phyloP scores from a whole-genome alignment of 1,139 yeast genomes.

The Scheffersomyces titani region DNA sequence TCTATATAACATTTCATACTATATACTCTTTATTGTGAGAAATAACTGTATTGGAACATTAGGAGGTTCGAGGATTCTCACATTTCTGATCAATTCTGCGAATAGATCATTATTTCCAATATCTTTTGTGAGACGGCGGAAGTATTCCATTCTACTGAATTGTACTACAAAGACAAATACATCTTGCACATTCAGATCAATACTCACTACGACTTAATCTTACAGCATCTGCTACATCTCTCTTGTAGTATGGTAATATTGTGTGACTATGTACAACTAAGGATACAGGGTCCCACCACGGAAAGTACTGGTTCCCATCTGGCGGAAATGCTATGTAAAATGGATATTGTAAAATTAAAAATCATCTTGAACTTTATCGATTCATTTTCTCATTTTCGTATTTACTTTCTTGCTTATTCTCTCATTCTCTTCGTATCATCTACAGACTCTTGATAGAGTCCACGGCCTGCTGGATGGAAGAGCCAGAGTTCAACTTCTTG shows the following conservation, averaged over 20 bases:
- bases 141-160: no score
- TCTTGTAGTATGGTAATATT: neutral
- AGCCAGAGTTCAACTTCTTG: slow-evolving; percentile 52
- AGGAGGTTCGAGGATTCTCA: no score
- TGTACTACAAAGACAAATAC: no score
- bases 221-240: neutral
- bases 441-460: slow-evolving; percentile 13
- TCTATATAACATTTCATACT: no score
- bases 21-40: no score
- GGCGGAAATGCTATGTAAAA: neutral
- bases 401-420: neutral
- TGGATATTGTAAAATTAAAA: neutral
- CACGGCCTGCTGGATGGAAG: slow-evolving; percentile 46
- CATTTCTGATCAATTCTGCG: no score
- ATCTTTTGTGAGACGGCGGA: no score
- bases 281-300: neutral
- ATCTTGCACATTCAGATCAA: neutral
- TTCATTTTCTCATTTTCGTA: neutral
- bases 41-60: no score
- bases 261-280: neutral
- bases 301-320: neutral
- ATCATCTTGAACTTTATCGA: neutral
- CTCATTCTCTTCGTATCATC: neutral
- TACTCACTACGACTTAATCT: neutral
- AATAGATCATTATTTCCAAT: no score